phyloP scores from a whole-genome alignment of 306 rosid species.

The Trifolium repens region DNA sequence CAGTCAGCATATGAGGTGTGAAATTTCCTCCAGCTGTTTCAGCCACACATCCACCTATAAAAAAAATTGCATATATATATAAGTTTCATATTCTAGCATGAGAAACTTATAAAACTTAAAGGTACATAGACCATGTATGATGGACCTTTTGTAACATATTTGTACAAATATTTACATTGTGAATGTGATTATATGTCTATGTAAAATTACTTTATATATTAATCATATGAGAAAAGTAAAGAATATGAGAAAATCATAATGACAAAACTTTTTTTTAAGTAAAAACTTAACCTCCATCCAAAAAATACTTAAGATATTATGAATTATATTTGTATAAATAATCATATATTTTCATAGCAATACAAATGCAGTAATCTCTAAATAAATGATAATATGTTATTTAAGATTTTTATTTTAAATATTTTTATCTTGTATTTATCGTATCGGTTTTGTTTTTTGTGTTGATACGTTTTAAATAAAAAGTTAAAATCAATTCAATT shows the following conservation, averaged over 20 bases:
- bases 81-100: conserved; percentile 13
- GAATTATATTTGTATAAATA: not conserved
- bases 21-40: conserved; percentile 58
- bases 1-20: conserved; percentile 50
- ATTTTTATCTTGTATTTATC: not conserved
- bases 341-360: not conserved
- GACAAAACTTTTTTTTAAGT: too few species aligned
- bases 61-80: not conserved
- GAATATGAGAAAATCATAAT: not conserved
- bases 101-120: not conserved
- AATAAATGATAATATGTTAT: not conserved
- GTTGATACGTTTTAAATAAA: not conserved
- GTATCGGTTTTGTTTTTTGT: not conserved
- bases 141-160: not conserved
- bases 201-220: not conserved
- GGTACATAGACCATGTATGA: not conserved
- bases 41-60: conserved; percentile 51
- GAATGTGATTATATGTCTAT: not conserved
- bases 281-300: not conserved
- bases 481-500: not conserved
- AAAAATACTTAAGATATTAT: not conserved
- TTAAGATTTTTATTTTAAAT: not conserved
- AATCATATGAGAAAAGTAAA: not conserved
- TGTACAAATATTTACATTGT: not conserved
- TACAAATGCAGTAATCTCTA: not conserved